Evolutionary conservation across 2,329 filamentous ascomycete genomes (phyloP), one percentile per base, ranked within the genome.

Genomic region (Fusarium sublunatum): DNA sequence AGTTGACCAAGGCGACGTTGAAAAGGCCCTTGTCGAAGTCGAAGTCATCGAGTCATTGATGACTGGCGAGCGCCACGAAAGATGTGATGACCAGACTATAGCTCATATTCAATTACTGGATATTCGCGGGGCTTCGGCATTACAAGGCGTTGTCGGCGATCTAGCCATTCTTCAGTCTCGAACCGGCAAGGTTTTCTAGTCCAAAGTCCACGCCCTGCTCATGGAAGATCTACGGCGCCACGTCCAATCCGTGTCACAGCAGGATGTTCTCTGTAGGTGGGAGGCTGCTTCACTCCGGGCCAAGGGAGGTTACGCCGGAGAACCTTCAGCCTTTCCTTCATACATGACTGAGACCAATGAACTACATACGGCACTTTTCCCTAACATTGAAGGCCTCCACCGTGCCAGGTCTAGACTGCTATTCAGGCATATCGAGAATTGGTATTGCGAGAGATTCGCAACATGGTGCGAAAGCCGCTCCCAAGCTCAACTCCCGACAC

Each of bases 401-500:
- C 85, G 91, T 45, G 90, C 93, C 22, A 89, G 88, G 62, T 89
- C 3, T 87, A 88, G 4, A 86, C 89, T 26, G 94, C 94, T n/a
- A 91, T 92, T 13, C 85, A 88, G 32, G 87, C 89, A 0, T 97
- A 95, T 75, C 87, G 94, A 63, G 92, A 96, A 36, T 85, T 90
- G 0, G 87, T 96, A 10, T 80, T 96, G 59, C 88, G 91, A 45
- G 94, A 98, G 75, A 89, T 97, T 74, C 91, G 94, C 69, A 88
- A 86, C 26, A 81, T 97, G 42, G 93, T 98, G 46, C 86, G 92
- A 48, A 86, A 87, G 57, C 90, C 93, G 26, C 82, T 99, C 38
- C 95, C 95, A 1, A 96, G 92, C 72, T 96, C 93, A 12, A 94
- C 87, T 59, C 93, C 97, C 68, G 94, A 98, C 72, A 91, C 89